Evolutionary conservation across 148 eudicot species (phyloP).

Genomic region (Fallopia convolvulus): DNA sequence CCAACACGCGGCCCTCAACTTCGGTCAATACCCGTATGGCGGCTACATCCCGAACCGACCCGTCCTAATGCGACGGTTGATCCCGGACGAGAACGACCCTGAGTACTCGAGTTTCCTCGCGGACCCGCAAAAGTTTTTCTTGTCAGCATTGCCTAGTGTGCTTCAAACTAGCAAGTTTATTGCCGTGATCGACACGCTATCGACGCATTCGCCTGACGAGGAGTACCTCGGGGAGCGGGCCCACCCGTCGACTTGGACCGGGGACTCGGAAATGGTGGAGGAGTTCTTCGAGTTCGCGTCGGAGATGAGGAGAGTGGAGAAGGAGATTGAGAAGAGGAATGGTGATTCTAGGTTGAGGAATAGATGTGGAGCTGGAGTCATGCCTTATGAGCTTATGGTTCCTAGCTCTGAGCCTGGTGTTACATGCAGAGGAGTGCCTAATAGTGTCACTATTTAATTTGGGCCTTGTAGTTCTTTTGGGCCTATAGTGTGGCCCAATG

Average conservation of each 20-base stretch:
- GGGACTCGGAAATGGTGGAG: slow-evolving; percentile 63
- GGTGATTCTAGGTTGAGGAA: slow-evolving; percentile 50
- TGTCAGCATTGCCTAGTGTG: slow-evolving; percentile 62
- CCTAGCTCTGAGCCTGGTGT: slow-evolving; percentile 91
- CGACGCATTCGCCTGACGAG: slow-evolving; percentile 93
- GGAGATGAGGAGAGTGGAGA: slow-evolving; percentile 58
- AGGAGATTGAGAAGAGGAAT: slow-evolving; percentile 73
- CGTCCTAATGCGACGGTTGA: slow-evolving; percentile 63
- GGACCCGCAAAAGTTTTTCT: slow-evolving; percentile 68
- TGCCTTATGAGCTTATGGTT: slow-evolving; percentile 85
- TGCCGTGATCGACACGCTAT: slow-evolving; percentile 86
- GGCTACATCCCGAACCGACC: slow-evolving; percentile 95
- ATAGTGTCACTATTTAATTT: slow-evolving; percentile 74
- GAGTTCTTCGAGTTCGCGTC: slow-evolving; percentile 66
- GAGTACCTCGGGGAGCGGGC: slow-evolving; percentile 87
- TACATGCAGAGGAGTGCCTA: slow-evolving; percentile 93
- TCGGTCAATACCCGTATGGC: slow-evolving; percentile 94
- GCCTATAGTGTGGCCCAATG: not conserved
- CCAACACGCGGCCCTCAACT: slow-evolving; percentile 88
- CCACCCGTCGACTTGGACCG: slow-evolving; percentile 68
- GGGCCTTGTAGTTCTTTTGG: not conserved
- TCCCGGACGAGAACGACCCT: slow-evolving; percentile 73
- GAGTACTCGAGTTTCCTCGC: slow-evolving; percentile 48
- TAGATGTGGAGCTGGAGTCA: slow-evolving; percentile 89
- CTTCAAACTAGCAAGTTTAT: slow-evolving; percentile 84